A percentile compares a stretch with the other conserved stretches of the same genome.
Evolutionary conservation across 1,284 basidiomycete genomes (phyloP).

Genomic region (Moesziomyces aphidis): DNA sequence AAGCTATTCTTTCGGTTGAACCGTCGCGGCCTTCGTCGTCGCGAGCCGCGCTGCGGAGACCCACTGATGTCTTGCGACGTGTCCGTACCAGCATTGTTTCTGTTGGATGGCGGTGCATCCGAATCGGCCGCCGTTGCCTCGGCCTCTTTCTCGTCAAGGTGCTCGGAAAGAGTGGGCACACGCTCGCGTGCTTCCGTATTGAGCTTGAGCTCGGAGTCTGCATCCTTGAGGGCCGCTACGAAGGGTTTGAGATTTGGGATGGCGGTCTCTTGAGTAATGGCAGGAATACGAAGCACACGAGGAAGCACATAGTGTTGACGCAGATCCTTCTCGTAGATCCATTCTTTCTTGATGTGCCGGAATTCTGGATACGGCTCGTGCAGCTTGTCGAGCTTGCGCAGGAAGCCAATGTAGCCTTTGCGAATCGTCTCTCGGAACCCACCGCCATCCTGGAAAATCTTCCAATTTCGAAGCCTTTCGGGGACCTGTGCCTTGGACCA

Average conservation of each 20-base stretch:
- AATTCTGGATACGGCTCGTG: slow-evolving; percentile 13
- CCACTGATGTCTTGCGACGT: background rate
- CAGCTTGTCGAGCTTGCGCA: slow-evolving; percentile 14
- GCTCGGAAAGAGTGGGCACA: slow-evolving; percentile 1
- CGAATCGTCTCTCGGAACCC: slow-evolving; percentile 19
- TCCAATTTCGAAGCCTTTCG: slow-evolving; percentile 11
- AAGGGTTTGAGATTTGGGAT: slow-evolving; percentile 18
- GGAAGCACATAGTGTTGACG: slow-evolving; percentile 37
- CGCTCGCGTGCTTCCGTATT: slow-evolving; percentile 5
- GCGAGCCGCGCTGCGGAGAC: background rate
- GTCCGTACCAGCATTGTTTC: background rate
- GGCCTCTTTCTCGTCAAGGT: slow-evolving; percentile 1
- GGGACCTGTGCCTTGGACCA: slow-evolving; percentile 22
- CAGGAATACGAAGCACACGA: slow-evolving; percentile 28
- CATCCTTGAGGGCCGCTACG: slow-evolving; percentile 3
- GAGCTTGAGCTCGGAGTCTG: slow-evolving; percentile 7
- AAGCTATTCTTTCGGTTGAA: slow-evolving; percentile 1
- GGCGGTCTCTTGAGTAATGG: slow-evolving; percentile 18
- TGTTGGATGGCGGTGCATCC: background rate
- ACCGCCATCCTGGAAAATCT: slow-evolving; percentile 29
- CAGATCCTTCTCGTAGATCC: slow-evolving; percentile 33
- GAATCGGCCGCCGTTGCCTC: background rate
- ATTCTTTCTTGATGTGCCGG: slow-evolving; percentile 16
- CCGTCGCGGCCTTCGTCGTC: background rate
- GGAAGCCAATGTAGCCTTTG: slow-evolving; percentile 8